Base-by-base conservation (phyloP, 768 basidiomycete species). In the Tubosaeta sp. region DNA sequence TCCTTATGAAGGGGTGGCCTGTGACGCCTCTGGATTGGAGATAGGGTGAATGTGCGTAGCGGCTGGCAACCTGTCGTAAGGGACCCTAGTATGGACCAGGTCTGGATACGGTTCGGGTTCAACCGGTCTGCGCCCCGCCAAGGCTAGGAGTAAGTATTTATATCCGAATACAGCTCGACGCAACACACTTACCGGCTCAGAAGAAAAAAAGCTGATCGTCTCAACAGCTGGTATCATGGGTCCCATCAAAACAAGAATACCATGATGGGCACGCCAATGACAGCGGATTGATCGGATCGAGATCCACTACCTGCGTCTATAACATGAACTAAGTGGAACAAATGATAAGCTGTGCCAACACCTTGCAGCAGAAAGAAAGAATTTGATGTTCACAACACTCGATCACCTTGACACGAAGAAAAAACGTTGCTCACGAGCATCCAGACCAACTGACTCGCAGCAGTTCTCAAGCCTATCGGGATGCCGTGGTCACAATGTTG, bases 21-120 rank as follows among this genome's bases (percentile, higher is more conserved):
- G 48, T 33, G 22, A 57, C 34, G 27, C 45, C 14, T 54, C 41
- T 49, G 51, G 33, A 43, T 58, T 37, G 52, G 51, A 59, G 60
- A 65, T 65, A 63, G 58, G 54, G 48, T 53, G 53, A 38, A 46
- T 49, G 49, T 33, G 29, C 27, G 31, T 43, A 29, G 50, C 34
- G 51, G 63, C 43, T 60, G 47, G 54, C 54, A 56, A 50, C 42
- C 39, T 65, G 48, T 57, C 63, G 63, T 65, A 63, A 65, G 45
- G 25, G 53, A 55, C 53, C 56, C 54, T 50, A 59, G 31, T 26
- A 42, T 37, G 43, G 46, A 44, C 19, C 49, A 16, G 17, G 45
- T 42, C 48, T 43, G 37, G 35, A 46, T 39, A 48, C 39, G 37
- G 32, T 48, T 46, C 16, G 46, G 43, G 31, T 46, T 26, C 16